Evolutionary conservation across 257 asterid genomes (phyloP), one percentile per base, ranked within the genome.

Genomic region (Ilex aquifolium): DNA sequence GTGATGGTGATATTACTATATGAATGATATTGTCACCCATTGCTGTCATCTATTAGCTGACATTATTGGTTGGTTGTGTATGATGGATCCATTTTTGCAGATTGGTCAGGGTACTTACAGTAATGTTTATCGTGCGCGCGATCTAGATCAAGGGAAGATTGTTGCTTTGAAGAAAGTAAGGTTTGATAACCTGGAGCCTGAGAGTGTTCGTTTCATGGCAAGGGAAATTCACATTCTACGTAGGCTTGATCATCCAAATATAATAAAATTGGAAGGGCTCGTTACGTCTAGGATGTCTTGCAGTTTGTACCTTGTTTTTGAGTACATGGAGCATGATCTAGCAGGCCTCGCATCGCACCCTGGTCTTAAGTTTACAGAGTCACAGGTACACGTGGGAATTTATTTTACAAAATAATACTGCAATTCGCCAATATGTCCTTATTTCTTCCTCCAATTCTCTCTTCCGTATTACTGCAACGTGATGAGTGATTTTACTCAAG

Each of bases 21-120:
- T 8, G 8, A 36, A 8, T 4, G 42, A 36, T 36, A 36, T 36
- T 36, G 7, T 36, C 8, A 21, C 8, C 42, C 42, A 36, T 36
- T 46, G 52, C 52, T 46, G 6, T 46, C 52, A 2, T 46, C 4
- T 46, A 46, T 10, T 46, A 11, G 52, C 27, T 21, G 27, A 21
- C 27, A 21, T 21, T 21, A 21, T 46, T 46, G n/a, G 52, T 46
- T 46, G 13, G 52, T 46, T 46, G 13, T 54, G 58, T 50, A 7
- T 66, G 56, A 9, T 57, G 68, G 66, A 32, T 60, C 66, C 48
- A 42, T 64, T 58, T 68, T 10, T 62, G 56, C 73, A 91, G 97
- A 91, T 91, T 84, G 97, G 96, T 59, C 97, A 91, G 71, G 97
- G 97, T 55, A 91, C 97, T 56, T 91, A 91, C 80, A 91, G 97